Evolutionary conservation across 2,329 filamentous ascomycete genomes (phyloP).

Genomic region (Cladophialophora chaetospira): DNA sequence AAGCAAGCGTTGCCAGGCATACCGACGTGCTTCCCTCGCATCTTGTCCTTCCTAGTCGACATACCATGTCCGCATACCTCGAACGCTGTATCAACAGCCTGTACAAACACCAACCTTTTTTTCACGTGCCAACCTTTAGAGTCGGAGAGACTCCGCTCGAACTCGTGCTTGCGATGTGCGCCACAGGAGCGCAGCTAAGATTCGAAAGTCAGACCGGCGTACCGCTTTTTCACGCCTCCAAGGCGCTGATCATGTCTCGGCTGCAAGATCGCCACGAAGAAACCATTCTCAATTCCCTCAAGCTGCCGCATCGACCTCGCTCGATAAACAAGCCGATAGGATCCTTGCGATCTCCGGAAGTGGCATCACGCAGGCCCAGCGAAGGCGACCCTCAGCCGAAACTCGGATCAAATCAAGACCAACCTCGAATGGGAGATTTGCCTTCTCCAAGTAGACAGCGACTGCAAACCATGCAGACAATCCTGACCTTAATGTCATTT

Average conservation of each 20-base stretch:
- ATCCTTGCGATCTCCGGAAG: not conserved
- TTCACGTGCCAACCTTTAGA: constrained; percentile 68
- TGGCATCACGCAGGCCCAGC: not conserved
- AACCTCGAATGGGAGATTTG: not conserved
- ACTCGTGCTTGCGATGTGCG: constrained; percentile 66
- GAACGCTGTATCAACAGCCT: constrained; percentile 72
- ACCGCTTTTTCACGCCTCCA: constrained; percentile 53
- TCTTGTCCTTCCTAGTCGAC: constrained; percentile 69
- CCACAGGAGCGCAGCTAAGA: constrained; percentile 56
- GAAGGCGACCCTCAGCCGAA: not conserved
- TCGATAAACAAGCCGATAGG: not conserved
- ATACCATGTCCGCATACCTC: constrained; percentile 68
- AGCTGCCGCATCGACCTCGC: not conserved
- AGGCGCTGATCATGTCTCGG: not conserved
- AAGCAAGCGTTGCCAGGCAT: not conserved
- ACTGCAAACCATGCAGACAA: constrained; percentile 5
- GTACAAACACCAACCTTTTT: constrained; percentile 60
- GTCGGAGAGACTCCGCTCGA: constrained; percentile 68
- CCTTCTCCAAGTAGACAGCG: not conserved
- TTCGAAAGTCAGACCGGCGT: constrained; percentile 48
- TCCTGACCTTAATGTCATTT: not conserved
- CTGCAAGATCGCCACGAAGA: constrained; percentile 53
- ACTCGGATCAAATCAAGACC: not conserved
- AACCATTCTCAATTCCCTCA: constrained; percentile 33
- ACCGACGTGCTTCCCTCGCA: constrained; percentile 20